A percentile compares a stretch with the other conserved stretches of the same genome.
Evolutionary conservation across 495 filamentous ascomycete genomes (phyloP).

Genomic region (Podospora comata): DNA sequence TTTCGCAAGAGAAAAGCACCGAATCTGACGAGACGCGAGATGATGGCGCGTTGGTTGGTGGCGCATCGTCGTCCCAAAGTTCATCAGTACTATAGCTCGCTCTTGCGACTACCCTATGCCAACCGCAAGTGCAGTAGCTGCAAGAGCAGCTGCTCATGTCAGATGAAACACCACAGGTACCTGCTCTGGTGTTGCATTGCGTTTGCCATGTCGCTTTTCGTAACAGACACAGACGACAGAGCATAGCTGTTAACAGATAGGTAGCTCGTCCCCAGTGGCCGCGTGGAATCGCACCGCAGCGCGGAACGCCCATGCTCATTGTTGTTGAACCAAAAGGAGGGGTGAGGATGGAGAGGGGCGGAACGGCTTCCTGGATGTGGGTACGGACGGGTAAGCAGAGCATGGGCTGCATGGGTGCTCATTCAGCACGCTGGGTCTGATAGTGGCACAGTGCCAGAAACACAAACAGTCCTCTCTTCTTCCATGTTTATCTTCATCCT

Average conservation of each 20-base stretch:
- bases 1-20: background rate
- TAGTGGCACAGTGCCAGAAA: background rate
- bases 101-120: too few relatives aligned
- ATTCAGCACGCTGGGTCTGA: conserved; percentile 5
- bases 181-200: background rate
- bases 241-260: background rate
- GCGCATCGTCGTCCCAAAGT: background rate
- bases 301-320: background rate
- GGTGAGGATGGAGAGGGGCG: conserved; percentile 12
- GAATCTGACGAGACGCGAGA: conserved; percentile 3
- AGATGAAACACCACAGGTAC: background rate
- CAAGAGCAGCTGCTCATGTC: background rate
- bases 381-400: conserved; percentile 10
- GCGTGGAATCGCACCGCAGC: conserved; percentile 6
- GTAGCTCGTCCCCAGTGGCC: background rate
- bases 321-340: background rate
- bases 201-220: background rate
- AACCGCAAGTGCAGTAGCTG: background rate
- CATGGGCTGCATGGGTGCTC: conserved; percentile 7
- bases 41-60: conserved; percentile 4
- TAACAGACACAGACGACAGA: background rate
- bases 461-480: background rate
- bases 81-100: background rate
- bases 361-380: conserved; percentile 21
- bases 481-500: background rate